phyloP scores from a whole-genome alignment of 192 early-diverging fungal species.

The Coemansia sp. region DNA sequence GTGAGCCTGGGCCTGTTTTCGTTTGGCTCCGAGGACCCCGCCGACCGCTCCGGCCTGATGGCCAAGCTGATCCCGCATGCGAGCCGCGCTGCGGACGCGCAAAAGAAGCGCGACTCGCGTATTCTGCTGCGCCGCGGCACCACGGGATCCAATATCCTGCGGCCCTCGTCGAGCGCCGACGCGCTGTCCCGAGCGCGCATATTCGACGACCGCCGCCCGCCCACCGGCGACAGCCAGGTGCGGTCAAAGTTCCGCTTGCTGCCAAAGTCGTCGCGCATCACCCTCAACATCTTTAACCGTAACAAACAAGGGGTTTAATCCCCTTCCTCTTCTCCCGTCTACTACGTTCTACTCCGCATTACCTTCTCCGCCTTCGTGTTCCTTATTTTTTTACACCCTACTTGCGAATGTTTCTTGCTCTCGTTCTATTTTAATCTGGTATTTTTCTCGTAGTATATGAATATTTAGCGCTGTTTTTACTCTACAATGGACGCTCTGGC shows the following conservation, averaged over 20 bases:
- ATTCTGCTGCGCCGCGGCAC: slow-evolving; percentile 1
- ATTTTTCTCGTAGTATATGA: background rate
- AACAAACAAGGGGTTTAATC: slow-evolving; percentile 30
- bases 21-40: background rate
- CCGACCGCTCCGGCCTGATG: slow-evolving; percentile 4
- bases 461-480: background rate
- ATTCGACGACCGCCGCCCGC: background rate
- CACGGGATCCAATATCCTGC: slow-evolving; percentile 10
- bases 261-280: slow-evolving; percentile 30
- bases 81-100: background rate
- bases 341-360: background rate
- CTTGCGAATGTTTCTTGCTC: slow-evolving; percentile 1
- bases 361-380: background rate
- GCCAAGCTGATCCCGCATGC: slow-evolving; percentile 2
- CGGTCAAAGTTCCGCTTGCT: slow-evolving; percentile 23
- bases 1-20: slow-evolving; percentile 8
- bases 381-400: background rate
- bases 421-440: background rate
- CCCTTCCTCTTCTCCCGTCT: background rate
- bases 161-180: slow-evolving; percentile 27
- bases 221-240: slow-evolving; percentile 11
- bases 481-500: too few relatives aligned
- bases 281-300: slow-evolving; percentile 33
- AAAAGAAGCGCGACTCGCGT: slow-evolving; percentile 1
- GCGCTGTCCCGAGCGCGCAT: slow-evolving; percentile 1